A percentile compares a stretch with the other conserved stretches of the same genome.
Conservation (phyloP, 371 early-diverging fungal genomes). For the Rhizopus microsporus region DNA sequence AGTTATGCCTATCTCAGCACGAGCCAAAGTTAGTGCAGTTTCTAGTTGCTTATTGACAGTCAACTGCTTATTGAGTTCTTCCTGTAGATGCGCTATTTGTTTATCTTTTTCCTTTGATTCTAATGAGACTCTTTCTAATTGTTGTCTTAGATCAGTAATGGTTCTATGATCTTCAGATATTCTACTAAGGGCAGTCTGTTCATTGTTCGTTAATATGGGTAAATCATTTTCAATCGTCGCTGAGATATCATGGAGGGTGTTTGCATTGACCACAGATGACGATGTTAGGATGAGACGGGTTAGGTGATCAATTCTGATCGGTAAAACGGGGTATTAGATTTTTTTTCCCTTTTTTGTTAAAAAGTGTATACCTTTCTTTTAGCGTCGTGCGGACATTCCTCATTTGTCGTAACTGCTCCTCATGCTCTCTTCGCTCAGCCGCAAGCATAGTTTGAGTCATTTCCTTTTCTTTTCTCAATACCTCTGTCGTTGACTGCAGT, state of each 20-base stretch:
- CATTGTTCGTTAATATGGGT: too few relatives aligned
- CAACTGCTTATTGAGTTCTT: slow-evolving; percentile 8
- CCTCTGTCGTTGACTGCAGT: slow-evolving; percentile 58
- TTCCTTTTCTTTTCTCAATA: slow-evolving; percentile 49
- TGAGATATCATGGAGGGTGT: not conserved
- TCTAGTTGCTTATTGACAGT: slow-evolving; percentile 11
- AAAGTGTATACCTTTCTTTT: slow-evolving; percentile 53
- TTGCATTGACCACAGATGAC: slow-evolving; percentile 42
- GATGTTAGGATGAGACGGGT: slow-evolving; percentile 83
- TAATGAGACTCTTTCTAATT: not conserved
- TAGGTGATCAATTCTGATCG: slow-evolving; percentile 59
- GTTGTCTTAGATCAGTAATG: slow-evolving; percentile 8
- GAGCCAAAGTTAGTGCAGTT: slow-evolving; percentile 16
- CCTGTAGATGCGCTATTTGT: slow-evolving; percentile 14
- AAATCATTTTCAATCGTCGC: too few relatives aligned
- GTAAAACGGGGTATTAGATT: not conserved
- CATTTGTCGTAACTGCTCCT: slow-evolving; percentile 76
- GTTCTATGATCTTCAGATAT: not conserved
- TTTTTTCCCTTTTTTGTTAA: slow-evolving; percentile 50
- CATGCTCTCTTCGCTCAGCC: slow-evolving; percentile 57
- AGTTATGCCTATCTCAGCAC: slow-evolving; percentile 19
- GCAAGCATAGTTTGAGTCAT: slow-evolving; percentile 28
- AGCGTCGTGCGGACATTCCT: slow-evolving; percentile 72
- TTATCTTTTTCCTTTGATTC: slow-evolving; percentile 21
- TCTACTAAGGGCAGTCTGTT: not conserved